phyloP scores from a whole-genome alignment of 2,329 filamentous ascomycete species.

The Fusarium sp. region DNA sequence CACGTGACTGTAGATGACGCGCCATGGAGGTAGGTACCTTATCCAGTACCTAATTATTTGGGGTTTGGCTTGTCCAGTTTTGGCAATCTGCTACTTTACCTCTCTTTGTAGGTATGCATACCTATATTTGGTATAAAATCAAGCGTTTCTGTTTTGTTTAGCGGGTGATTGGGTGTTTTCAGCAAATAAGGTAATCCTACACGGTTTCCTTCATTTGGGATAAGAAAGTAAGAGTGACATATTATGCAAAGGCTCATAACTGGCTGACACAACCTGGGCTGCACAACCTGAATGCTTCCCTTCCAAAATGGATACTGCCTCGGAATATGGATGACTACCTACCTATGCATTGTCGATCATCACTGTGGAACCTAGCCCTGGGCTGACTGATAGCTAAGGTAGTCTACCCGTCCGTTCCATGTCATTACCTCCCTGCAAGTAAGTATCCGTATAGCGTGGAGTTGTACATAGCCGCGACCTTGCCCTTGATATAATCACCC shows the following conservation, averaged over 20 bases:
- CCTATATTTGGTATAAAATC: neutral
- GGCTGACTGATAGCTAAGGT: neutral
- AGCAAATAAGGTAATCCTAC: neutral
- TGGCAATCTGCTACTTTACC: neutral
- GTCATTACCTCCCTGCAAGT: neutral
- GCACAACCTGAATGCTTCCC: neutral
- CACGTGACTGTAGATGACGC: slow-evolving; percentile 25
- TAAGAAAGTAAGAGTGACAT: neutral
- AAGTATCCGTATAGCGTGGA: neutral
- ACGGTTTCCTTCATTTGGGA: neutral
- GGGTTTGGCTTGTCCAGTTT: neutral
- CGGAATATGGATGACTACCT: neutral
- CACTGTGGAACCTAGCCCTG: neutral
- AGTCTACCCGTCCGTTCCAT: neutral
- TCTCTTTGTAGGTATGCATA: neutral
- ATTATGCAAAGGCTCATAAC: neutral
- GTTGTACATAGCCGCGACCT: neutral
- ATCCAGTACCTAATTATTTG: neutral
- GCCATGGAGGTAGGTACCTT: neutral
- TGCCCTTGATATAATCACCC: neutral
- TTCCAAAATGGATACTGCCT: neutral
- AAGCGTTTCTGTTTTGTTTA: neutral
- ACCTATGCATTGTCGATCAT: slow-evolving; percentile 3
- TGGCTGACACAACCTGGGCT: neutral
- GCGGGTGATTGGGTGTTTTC: neutral